Evolutionary conservation across 2,329 filamentous ascomycete genomes (phyloP).

Genomic region (Hypoxylon sp.): DNA sequence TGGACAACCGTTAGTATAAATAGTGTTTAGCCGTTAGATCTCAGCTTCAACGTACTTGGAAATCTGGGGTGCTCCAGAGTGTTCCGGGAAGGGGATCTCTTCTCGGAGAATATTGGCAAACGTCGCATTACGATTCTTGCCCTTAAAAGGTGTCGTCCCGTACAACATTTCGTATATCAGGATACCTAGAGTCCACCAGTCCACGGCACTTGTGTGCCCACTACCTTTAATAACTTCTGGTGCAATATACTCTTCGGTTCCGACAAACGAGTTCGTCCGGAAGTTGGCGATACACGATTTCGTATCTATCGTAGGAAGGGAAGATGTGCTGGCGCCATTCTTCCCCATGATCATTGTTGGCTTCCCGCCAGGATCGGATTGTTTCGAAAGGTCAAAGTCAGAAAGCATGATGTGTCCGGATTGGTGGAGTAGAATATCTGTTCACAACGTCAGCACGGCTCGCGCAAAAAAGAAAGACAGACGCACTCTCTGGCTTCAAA

Average conservation of each 20-base stretch:
- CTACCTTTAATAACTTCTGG: slow-evolving; percentile 99
- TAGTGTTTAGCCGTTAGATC: slow-evolving; percentile 67
- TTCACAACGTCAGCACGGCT: slow-evolving; percentile 54
- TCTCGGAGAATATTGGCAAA: slow-evolving; percentile 98
- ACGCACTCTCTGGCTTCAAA: slow-evolving; percentile 95
- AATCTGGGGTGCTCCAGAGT: slow-evolving; percentile 84
- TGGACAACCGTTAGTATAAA: slow-evolving; percentile 57
- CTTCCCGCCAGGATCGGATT: slow-evolving; percentile 94
- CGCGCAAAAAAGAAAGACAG: slow-evolving; percentile 32
- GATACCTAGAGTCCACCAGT: slow-evolving; percentile 99
- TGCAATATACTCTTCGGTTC: slow-evolving; percentile 98
- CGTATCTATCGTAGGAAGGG: slow-evolving; percentile 96
- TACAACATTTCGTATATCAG: slow-evolving; percentile 99
- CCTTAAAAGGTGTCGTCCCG: slow-evolving; percentile 98
- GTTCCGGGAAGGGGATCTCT: slow-evolving; percentile 95
- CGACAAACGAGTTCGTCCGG: slow-evolving; percentile 97
- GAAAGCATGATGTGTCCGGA: slow-evolving; percentile 99
- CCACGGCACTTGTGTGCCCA: slow-evolving; percentile 96
- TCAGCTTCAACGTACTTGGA: slow-evolving; percentile 91
- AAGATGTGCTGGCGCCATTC: slow-evolving; percentile 87
- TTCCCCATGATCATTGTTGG: slow-evolving; percentile 98
- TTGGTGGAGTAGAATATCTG: slow-evolving; percentile 96
- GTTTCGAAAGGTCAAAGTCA: slow-evolving; percentile 98
- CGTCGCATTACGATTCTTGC: slow-evolving; percentile 97
- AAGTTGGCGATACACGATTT: slow-evolving; percentile 99